Percentiles rank a stretch among this genome's conserved stretches.
Conservation (phyloP, 768 basidiomycete species). For the Pulveroboletus sp. region DNA sequence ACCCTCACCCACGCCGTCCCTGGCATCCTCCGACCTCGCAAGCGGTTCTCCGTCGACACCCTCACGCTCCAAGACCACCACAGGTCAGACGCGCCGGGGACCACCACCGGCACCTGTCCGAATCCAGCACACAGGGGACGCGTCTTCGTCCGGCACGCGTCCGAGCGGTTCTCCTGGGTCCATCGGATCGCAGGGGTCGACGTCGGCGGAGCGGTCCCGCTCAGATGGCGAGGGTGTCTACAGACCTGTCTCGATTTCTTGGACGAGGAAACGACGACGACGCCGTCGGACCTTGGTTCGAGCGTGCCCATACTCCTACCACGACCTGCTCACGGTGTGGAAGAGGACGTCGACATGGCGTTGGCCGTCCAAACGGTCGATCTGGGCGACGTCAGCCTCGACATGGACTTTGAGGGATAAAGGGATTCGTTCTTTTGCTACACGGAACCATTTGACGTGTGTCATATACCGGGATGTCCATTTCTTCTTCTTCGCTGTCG, state of each 20-base stretch:
- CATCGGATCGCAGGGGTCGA: conserved; percentile 44
- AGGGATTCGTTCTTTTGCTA: too few species aligned
- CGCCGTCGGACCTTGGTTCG: not conserved
- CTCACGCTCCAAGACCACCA: not conserved
- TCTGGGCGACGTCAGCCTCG: conserved; percentile 11
- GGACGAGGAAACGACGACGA: conserved; percentile 15
- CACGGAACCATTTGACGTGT: too few species aligned
- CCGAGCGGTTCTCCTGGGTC: conserved; percentile 68
- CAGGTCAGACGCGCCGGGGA: conserved; percentile 21
- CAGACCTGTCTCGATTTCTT: conserved; percentile 61
- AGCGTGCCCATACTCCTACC: too few species aligned
- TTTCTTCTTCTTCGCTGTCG: not conserved
- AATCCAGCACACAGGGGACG: conserved; percentile 30
- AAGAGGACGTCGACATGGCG: conserved; percentile 11
- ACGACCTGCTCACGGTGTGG: not conserved
- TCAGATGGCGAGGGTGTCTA: conserved; percentile 69
- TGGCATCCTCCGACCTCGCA: conserved; percentile 22
- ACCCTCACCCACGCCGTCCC: too few species aligned
- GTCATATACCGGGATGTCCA: too few species aligned
- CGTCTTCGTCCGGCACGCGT: conserved; percentile 53
- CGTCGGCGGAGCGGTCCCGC: conserved; percentile 53
- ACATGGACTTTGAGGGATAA: conserved; percentile 29
- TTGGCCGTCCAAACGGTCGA: conserved; percentile 22
- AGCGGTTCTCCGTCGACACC: conserved; percentile 15
- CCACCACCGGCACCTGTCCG: conserved; percentile 46